Evolutionary conservation across 371 early-diverging fungal species (phyloP), one percentile per base, ranked within the genome.

Genomic region (Blakeslea trispora): DNA sequence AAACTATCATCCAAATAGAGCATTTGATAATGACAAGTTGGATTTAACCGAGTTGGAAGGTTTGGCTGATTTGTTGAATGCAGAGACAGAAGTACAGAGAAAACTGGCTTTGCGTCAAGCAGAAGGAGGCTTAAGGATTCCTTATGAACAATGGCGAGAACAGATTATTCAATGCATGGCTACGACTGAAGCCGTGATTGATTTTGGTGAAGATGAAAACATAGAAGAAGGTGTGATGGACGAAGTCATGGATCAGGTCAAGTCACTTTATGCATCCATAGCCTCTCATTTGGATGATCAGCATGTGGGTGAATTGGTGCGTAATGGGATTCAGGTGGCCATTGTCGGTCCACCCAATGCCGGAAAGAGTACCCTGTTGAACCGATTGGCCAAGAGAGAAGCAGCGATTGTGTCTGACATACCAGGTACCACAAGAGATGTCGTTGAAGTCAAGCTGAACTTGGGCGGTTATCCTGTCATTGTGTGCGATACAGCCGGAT

Each of bases 121-220:
- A 6, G 84, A 83, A 74, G 93, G 92, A 19, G 86, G 82, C 32
- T 65, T 91, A 21, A 61, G 78, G 41, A 63, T 64, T 17, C 63
- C 84, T 23, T 91, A 86, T 64, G 88, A 88, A 28, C 31, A 28
- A 0, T 92, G 91, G 92, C 68, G 93, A 31, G 51, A 61, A 18
- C 53, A 75, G 43, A 66, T 91, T 8, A 83, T 93, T 28, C 43
- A 74, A 18, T 68, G 76, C 21, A 82, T 87, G 81, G 91, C 90
- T 0, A 63, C 76, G 0, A 73, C 88, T 11, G 93, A 93, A 58
- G 91, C 93, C 3, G 69, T 84, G 5, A 91, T 93, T 22, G 93
- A 93, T 52, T 93, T 93, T 75, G 83, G 90, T 34, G 93, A 91
- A 57, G 92, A 93, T 54, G 92, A 93, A 56, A 75, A 86, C 19